phyloP scores from a whole-genome alignment of 1,284 basidiomycete species.

The Pisolithus thermaeus region DNA sequence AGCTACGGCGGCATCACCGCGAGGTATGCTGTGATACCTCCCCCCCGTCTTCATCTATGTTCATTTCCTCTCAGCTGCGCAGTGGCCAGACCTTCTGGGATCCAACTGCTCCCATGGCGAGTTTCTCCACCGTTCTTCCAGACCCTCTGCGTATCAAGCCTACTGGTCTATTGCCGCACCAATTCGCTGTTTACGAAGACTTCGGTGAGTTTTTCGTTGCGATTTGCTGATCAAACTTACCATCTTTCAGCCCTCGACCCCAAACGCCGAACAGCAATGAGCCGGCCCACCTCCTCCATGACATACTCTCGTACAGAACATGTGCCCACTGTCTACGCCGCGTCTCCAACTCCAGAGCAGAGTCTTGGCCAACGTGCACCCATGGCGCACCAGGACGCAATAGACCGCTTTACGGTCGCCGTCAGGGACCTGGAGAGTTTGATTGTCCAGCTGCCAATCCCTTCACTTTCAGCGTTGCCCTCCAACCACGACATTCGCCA shows the following conservation, averaged over 20 bases:
- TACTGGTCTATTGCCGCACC: slow-evolving; percentile 79
- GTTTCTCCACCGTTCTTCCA: slow-evolving; percentile 78
- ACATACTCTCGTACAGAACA: slow-evolving; percentile 46
- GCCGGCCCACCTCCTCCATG: slow-evolving; percentile 61
- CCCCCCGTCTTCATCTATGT: background rate
- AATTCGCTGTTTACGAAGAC: slow-evolving; percentile 93
- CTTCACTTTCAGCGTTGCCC: slow-evolving; percentile 65
- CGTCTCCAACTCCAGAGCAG: slow-evolving; percentile 48
- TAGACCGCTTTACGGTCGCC: slow-evolving; percentile 70
- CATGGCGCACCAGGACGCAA: slow-evolving; percentile 60
- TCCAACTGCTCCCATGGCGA: slow-evolving; percentile 62
- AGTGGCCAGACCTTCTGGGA: slow-evolving; percentile 85
- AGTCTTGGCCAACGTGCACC: slow-evolving; percentile 31
- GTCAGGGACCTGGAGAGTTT: slow-evolving; percentile 78
- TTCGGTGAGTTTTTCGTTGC: slow-evolving; percentile 54
- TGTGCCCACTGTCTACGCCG: slow-evolving; percentile 40
- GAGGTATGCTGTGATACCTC: slow-evolving; percentile 45
- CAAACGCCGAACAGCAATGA: slow-evolving; percentile 46
- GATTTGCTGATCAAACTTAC: slow-evolving; percentile 3
- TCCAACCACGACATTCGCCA: slow-evolving; percentile 83
- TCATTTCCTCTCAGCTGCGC: slow-evolving; percentile 41
- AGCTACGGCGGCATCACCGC: slow-evolving; percentile 81
- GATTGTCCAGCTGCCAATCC: slow-evolving; percentile 61
- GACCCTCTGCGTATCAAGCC: slow-evolving; percentile 86
- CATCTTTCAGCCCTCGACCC: slow-evolving; percentile 40